Evolutionary conservation across 2,329 filamentous ascomycete species (phyloP).

Genomic region (Seiridium unicorne): DNA sequence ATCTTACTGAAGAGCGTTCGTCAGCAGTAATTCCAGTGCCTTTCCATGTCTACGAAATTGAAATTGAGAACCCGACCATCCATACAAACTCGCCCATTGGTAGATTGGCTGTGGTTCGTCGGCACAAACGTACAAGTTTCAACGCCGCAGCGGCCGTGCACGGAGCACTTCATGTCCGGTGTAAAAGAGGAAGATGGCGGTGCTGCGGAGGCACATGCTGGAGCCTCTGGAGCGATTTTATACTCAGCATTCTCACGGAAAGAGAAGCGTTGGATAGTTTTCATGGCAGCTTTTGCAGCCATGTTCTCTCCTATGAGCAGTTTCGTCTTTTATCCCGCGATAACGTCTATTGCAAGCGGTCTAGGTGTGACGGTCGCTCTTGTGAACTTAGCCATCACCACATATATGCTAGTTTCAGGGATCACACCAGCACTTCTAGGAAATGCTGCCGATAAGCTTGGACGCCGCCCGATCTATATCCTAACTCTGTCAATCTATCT

Average conservation of each 20-base stretch:
- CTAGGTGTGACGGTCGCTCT: constrained; percentile 13
- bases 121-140: too few relatives aligned
- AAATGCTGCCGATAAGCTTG: constrained; percentile 10
- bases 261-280: constrained; percentile 14
- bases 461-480: constrained; percentile 7
- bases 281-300: constrained; percentile 13
- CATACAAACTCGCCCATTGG: too few relatives aligned
- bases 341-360: constrained; percentile 11
- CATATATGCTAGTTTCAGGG: constrained; percentile 15
- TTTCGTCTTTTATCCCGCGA: constrained; percentile 18
- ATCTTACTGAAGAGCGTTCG: too few relatives aligned
- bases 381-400: constrained; percentile 21
- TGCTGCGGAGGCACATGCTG: background rate
- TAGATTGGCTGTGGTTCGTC: too few relatives aligned
- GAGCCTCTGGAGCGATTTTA: background rate
- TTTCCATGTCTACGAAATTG: too few relatives aligned
- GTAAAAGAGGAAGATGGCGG: background rate
- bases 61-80: too few relatives aligned
- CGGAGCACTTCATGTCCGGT: background rate
- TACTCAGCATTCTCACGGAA: constrained; percentile 14
- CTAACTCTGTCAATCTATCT: constrained; percentile 8
- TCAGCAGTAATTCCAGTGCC: too few relatives aligned
- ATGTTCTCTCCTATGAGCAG: constrained; percentile 16
- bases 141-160: too few relatives aligned
- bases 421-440: constrained; percentile 6